Percentiles rank a stretch among this genome's conserved stretches.
These are phyloP conservation scores for Euclidium syriacum DNA, from an alignment of 345 rosid species.

Conservation along the genomic window DNA sequence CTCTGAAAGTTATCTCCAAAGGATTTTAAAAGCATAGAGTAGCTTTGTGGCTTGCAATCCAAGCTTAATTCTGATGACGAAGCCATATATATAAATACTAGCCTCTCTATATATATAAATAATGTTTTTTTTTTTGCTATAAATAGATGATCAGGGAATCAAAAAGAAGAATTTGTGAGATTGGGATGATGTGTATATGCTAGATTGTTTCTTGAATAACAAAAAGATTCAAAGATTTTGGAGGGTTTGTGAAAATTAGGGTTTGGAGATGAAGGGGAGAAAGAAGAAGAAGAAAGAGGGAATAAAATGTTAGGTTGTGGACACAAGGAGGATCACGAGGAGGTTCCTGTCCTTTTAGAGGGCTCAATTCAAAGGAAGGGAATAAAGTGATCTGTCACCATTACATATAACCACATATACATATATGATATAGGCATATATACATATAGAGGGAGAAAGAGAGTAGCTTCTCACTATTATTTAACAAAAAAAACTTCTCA, in stretches of 20 bases:
- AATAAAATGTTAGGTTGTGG: conserved; percentile 32
- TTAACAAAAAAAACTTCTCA: too few relatives aligned
- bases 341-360: conserved; percentile 38
- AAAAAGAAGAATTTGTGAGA: conserved; percentile 2
- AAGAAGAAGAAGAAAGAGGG: conserved; percentile 16
- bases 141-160: conserved; percentile 13
- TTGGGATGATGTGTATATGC: conserved; percentile 18
- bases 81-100: conserved; percentile 42
- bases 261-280: conserved; percentile 21
- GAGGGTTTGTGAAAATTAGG: conserved; percentile 30
- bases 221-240: conserved; percentile 14
- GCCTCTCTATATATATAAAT: not conserved
- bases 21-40: conserved; percentile 84
- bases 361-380: conserved; percentile 28
- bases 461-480: conserved; percentile 1
- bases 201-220: conserved; percentile 1
- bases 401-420: not conserved
- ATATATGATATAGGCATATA: not conserved
- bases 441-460: not conserved
- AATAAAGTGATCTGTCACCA: conserved; percentile 32
- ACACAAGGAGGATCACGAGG: conserved; percentile 37
- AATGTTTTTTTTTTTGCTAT: conserved; percentile 1
- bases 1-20: conserved; percentile 54
- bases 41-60: conserved; percentile 83
- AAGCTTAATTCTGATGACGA: conserved; percentile 74